Base-by-base conservation (phyloP, 768 basidiomycete species). In the Lactifluus hygrophoroides region DNA sequence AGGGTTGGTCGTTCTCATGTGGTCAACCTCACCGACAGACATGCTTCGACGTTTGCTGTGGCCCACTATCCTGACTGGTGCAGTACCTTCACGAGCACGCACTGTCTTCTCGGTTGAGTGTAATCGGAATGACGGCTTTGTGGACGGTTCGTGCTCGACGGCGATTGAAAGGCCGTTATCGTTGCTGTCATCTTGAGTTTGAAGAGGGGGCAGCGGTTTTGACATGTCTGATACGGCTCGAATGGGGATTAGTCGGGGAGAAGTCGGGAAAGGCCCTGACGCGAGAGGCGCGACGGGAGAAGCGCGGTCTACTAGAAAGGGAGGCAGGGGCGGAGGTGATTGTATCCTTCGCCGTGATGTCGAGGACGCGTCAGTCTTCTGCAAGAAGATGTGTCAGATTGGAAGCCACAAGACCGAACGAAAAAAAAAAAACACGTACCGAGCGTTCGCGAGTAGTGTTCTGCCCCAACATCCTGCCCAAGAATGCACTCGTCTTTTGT, bases 401-500 rank as follows among this genome's bases (percentile, higher is more conserved):
- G 50, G 32, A 51, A 55, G 55, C 54, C 61, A 56, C 27, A 48
- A 55, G 54, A 27, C 57, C 8, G n/a, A n/a, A n/a, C n/a, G n/a
- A n/a, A n/a, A n/a, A n/a, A 23, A 61, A 37, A 44, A 50, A 62
- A 70, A 78, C 13, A 60, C 72, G 69, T 71, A 89, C 87, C 54
- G 83, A 83, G 71, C 85, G 81, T 69, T 89, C 86, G 49, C 86
- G 77, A 30, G 81, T 76, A 32, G 78, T 78, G 48, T 73, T 76
- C 64, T 84, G 80, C 3, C 88, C 87, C 38, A 85, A 72, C 83
- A 92, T 85, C 71, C 84, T 90, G 3, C 87, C 88, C 62, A 86
- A 75, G 68, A 92, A 84, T 46, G 86, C 86, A 65, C 80, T 86
- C n/a, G 88, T 88, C 69, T 88, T 91, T 37, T 82, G 79, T 61